Conservation (phyloP, 257 asterid species). For the Nicotiana sylvestris region DNA sequence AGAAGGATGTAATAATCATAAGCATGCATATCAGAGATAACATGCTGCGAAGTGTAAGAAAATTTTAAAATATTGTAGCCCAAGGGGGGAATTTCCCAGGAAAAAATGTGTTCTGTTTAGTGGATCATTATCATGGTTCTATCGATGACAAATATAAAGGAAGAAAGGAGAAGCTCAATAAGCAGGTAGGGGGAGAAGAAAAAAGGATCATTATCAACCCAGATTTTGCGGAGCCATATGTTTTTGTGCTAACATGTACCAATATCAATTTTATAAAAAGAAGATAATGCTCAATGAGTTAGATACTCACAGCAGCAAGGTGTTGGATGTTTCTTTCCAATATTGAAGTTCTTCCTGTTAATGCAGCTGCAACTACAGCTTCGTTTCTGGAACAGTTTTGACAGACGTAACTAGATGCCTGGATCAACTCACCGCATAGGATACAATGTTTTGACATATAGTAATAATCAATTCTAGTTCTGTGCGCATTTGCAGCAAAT, state of each 20-base stretch:
- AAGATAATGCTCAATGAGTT: not conserved
- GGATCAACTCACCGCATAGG: conserved; percentile 75
- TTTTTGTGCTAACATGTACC: not conserved
- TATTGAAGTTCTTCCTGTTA: conserved; percentile 74
- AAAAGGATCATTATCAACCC: not conserved
- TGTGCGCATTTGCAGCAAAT: conserved; percentile 38
- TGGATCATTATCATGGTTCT: not conserved
- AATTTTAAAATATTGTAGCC: not conserved
- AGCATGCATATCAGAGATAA: not conserved
- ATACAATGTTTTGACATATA: conserved; percentile 75
- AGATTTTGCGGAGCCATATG: not conserved
- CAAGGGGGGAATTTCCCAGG: not conserved
- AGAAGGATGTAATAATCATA: not conserved
- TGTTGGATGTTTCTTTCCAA: conserved; percentile 77
- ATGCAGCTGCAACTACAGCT: conserved; percentile 52
- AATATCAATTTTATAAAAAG: not conserved
- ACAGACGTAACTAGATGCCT: conserved; percentile 60
- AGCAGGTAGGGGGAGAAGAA: not conserved
- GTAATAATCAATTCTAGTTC: conserved; percentile 76
- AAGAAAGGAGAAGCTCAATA: not conserved
- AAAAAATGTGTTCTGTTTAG: not conserved
- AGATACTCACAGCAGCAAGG: conserved; percentile 79
- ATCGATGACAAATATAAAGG: not conserved
- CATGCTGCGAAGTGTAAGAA: not conserved
- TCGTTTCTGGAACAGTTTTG: conserved; percentile 55